Conservation (phyloP, 2,329 filamentous ascomycete genomes). For the Colletotrichum filicis region DNA sequence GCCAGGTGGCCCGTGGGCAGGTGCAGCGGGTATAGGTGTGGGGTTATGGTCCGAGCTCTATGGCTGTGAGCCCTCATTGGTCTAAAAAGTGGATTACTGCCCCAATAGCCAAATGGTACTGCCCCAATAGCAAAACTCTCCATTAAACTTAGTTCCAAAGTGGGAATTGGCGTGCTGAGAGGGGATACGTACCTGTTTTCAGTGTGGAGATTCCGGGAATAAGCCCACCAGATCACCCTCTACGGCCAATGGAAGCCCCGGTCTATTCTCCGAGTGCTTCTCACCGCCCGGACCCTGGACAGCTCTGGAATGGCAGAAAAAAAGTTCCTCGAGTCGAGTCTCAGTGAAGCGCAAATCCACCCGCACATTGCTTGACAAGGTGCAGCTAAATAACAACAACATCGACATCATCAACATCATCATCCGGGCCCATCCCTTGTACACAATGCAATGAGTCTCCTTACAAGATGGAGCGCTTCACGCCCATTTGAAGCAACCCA, state of each 20-base stretch:
- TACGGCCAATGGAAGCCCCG: background rate
- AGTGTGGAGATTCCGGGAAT: background rate
- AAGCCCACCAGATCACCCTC: background rate
- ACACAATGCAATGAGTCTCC: slow-evolving; percentile 36
- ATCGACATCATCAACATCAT: background rate
- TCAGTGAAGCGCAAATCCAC: background rate
- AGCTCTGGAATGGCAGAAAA: slow-evolving; percentile 32
- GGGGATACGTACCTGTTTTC: slow-evolving; percentile 1
- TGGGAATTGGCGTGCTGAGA: background rate
- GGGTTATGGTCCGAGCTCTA: no score
- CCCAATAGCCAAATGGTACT: no score
- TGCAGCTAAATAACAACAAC: background rate
- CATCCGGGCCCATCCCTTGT: background rate
- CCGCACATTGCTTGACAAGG: background rate
- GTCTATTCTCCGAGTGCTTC: background rate
- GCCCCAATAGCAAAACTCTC: no score
- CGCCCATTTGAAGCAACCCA: background rate
- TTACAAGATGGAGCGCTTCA: slow-evolving; percentile 25
- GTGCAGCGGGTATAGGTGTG: no score
- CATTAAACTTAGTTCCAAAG: background rate
- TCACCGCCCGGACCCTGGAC: slow-evolving; percentile 26
- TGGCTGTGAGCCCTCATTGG: no score
- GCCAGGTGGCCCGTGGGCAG: no score
- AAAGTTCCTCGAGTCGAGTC: background rate
- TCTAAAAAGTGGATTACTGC: no score